Evolutionary conservation across 2,329 filamentous ascomycete genomes (phyloP).

Genomic region (Colletotrichum euphorbiae): DNA sequence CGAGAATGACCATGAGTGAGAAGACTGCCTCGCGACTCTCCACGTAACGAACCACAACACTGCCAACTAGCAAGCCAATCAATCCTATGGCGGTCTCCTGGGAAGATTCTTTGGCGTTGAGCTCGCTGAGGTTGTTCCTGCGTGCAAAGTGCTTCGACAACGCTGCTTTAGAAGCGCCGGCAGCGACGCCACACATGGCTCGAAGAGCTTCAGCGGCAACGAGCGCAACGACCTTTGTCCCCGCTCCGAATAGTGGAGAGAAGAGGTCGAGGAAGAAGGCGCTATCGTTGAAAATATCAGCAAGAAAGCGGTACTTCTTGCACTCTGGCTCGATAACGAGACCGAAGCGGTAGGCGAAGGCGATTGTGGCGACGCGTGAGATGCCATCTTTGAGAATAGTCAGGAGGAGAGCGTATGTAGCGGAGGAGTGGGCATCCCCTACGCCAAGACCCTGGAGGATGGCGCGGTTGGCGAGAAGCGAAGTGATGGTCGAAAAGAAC

Average conservation of each 20-base stretch:
- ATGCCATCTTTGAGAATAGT: slow-evolving; percentile 86
- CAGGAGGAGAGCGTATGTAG: slow-evolving; percentile 83
- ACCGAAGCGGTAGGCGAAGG: slow-evolving; percentile 86
- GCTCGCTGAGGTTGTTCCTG: slow-evolving; percentile 87
- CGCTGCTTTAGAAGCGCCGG: slow-evolving; percentile 89
- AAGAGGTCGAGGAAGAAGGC: slow-evolving; percentile 89
- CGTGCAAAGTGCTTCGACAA: slow-evolving; percentile 92
- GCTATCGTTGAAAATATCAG: slow-evolving; percentile 88
- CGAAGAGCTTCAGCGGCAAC: slow-evolving; percentile 63
- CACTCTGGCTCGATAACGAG: slow-evolving; percentile 89
- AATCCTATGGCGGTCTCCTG: slow-evolving; percentile 95
- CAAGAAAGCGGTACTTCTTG: slow-evolving; percentile 88
- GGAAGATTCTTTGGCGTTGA: slow-evolving; percentile 95
- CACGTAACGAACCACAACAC: slow-evolving; percentile 81
- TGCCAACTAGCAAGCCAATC: slow-evolving; percentile 87
- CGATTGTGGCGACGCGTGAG: slow-evolving; percentile 84
- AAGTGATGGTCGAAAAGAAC: slow-evolving; percentile 84
- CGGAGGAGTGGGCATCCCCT: slow-evolving; percentile 81
- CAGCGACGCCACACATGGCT: slow-evolving; percentile 87
- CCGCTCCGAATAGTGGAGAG: slow-evolving; percentile 75
- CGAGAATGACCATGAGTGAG: slow-evolving; percentile 75
- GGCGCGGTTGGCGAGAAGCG: slow-evolving; percentile 82
- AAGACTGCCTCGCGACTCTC: slow-evolving; percentile 79
- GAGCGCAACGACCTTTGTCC: slow-evolving; percentile 62
- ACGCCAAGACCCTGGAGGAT: slow-evolving; percentile 85